Percentiles rank a stretch among this genome's conserved stretches.
These are phyloP conservation scores for Neofusicoccum kwambonambiense DNA, from an alignment of 2,329 filamentous ascomycete genomes.

Conservation along the genomic window DNA sequence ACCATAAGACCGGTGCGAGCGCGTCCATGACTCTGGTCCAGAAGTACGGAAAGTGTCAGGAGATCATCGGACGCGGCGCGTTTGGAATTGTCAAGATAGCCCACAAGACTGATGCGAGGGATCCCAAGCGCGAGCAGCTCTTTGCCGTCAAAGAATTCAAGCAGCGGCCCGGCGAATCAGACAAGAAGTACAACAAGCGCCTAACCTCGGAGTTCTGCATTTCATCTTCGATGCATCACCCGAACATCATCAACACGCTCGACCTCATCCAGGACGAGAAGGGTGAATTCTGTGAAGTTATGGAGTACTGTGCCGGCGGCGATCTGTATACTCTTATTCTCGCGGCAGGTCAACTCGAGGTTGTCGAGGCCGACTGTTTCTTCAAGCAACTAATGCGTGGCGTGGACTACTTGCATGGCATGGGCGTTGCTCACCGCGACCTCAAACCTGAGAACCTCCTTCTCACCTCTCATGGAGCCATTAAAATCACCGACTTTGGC, in stretches of 20 bases:
- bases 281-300: constrained; percentile 97
- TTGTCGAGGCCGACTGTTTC: constrained; percentile 91
- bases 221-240: constrained; percentile 91
- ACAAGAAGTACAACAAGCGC: constrained; percentile 97
- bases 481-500: constrained; percentile 98
- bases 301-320: constrained; percentile 97
- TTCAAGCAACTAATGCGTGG: constrained; percentile 99
- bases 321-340: constrained; percentile 93
- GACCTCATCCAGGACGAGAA: constrained; percentile 95
- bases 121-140: constrained; percentile 75
- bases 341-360: constrained; percentile 85
- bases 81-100: constrained; percentile 98
- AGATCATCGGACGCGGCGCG: constrained; percentile 91
- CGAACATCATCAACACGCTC: constrained; percentile 96
- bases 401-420: constrained; percentile 98
- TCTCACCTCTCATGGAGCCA: constrained; percentile 82
- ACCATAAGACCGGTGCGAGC: constrained; percentile 75
- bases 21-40: constrained; percentile 79
- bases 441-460: constrained; percentile 96
- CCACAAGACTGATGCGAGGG: constrained; percentile 86
- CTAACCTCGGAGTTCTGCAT: constrained; percentile 98
- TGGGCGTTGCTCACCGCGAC: constrained; percentile 96
- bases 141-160: constrained; percentile 99
- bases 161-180: constrained; percentile 86
- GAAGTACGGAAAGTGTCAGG: constrained; percentile 98